A percentile compares a stretch with the other conserved stretches of the same genome.
Conservation (phyloP, 2,329 filamentous ascomycete genomes). For the Magnaporthiopsis incrustans region DNA sequence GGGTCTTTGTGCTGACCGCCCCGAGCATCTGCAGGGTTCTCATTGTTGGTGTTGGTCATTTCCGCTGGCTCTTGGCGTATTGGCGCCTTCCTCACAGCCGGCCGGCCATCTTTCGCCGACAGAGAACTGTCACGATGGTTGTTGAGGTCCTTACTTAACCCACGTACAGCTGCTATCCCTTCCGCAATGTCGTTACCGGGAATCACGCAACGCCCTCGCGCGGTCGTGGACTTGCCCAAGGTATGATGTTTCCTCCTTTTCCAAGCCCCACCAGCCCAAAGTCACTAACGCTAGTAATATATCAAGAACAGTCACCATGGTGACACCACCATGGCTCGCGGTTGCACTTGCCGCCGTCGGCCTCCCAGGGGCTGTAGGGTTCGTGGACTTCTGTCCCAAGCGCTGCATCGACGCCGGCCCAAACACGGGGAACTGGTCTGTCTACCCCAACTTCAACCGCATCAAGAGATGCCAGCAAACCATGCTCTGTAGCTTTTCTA, state of each 20-base stretch:
- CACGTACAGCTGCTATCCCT: neutral
- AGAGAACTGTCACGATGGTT: neutral
- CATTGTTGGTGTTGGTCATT: too few species aligned
- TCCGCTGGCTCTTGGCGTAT: too few species aligned
- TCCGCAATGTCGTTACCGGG: neutral
- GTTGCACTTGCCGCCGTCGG: neutral
- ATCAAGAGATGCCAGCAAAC: constrained; percentile 8
- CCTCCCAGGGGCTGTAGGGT: constrained; percentile 1
- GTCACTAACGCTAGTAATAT: too few species aligned
- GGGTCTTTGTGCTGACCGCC: too few species aligned
- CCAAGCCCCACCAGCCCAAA: too few species aligned
- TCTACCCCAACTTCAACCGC: constrained; percentile 8
- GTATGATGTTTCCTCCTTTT: neutral
- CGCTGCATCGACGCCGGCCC: constrained; percentile 7
- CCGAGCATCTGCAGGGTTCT: too few species aligned
- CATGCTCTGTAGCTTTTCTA: constrained; percentile 10
- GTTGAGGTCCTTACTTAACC: neutral
- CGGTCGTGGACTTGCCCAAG: neutral
- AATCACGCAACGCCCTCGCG: neutral
- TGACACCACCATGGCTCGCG: neutral
- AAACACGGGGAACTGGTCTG: constrained; percentile 9
- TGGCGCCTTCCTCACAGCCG: too few species aligned
- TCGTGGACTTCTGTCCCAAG: constrained; percentile 7
- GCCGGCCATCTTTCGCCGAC: too few species aligned
- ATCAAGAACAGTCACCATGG: neutral